Base-by-base conservation (phyloP, 2,329 filamentous ascomycete species). In the Colletotrichum scovillei region DNA sequence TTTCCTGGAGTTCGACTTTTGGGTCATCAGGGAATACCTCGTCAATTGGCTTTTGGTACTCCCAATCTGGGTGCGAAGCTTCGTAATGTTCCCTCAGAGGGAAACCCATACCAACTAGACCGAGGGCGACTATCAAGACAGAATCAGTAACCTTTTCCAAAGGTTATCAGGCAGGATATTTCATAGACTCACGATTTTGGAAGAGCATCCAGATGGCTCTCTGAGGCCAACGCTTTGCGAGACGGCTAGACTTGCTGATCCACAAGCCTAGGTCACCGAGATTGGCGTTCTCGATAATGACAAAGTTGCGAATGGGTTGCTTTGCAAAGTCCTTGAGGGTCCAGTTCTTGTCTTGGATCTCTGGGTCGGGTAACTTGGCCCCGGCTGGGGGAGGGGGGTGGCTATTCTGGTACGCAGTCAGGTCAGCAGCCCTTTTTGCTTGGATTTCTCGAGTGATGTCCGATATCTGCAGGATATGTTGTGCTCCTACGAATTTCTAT, bases 231-330 rank as follows among this genome's bases (percentile, higher is more conserved):
- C 28, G 56, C n/a, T 14, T 52, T 4, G 14, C 19, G 12, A 38
- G 53, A 26, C 67, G 67, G 55, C 71, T 67, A 19, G 71, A 32
- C 32, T 75, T 75, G 52, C 28, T 42, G 28, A 75, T 63, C 73
- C 73, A 75, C 22, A 52, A n/a, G 24, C 53, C n/a, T 22, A 75
- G 42, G 49, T 78, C 78, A 7, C 80, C 78, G 14, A 74, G 72
- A 11, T 77, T 70, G 32, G 76, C 73, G 67, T 76, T 78, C 62
- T 82, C 81, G 49, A 81, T 63, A 2, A 80, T 71, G 38, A 80
- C 60, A 22, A 76, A 74, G 4, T 72, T 32, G 46, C 42, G 14
- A 4, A 63, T 35, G 26, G 69, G 60, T 74, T 76, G 32, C 14
- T 38, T 26, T 14, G 22, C 30, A 26, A 73, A 66, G 11, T 56